These are phyloP conservation scores for Aspergillus caelatus DNA, from an alignment of 2,329 filamentous ascomycete genomes.

Conservation along the genomic window DNA sequence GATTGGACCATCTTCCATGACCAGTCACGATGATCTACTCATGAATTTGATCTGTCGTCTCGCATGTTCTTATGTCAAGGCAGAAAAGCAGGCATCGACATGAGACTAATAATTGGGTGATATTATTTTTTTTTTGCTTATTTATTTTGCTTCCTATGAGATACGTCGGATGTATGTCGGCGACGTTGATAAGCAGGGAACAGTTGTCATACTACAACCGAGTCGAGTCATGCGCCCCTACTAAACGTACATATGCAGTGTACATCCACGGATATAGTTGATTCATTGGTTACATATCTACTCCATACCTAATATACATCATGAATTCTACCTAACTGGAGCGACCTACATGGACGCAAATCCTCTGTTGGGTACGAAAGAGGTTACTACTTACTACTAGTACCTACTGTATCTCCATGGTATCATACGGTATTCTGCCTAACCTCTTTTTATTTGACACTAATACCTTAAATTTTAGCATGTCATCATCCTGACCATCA, in stretches of 20 bases:
- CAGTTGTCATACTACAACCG: background rate
- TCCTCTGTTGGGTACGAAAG: conserved; percentile 1
- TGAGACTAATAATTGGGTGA: background rate
- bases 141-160: background rate
- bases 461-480: background rate
- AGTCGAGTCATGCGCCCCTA: background rate
- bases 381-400: background rate
- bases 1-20: background rate
- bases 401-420: background rate
- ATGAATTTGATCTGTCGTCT: conserved; percentile 2
- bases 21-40: background rate
- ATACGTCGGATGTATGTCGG: conserved; percentile 1
- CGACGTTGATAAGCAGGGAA: conserved; percentile 2
- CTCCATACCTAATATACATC: background rate
- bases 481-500: background rate
- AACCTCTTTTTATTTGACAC: background rate
- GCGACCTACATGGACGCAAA: background rate
- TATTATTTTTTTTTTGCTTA: background rate
- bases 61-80: background rate
- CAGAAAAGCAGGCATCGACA: background rate
- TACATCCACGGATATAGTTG: background rate
- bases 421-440: background rate
- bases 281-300: background rate
- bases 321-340: background rate
- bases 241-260: conserved; percentile 4